Percentiles rank a stretch among this genome's conserved stretches.
Evolutionary conservation across 169 alveolate genomes (phyloP).

Genomic region (Plasmodium vinckei): DNA sequence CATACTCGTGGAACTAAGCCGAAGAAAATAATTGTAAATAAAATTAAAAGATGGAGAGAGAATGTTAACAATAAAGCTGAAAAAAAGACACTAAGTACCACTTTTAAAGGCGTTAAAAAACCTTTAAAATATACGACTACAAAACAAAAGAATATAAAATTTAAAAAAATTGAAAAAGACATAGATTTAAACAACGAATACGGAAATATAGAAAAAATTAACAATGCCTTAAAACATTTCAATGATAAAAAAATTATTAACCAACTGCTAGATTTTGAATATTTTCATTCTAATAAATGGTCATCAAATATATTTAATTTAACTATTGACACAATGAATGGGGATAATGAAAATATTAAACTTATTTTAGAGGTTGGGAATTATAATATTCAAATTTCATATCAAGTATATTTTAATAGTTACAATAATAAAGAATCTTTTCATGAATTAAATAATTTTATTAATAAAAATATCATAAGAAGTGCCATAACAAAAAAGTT

Average conservation of each 20-base stretch:
- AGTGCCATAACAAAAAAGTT: conserved; percentile 21
- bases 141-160: neutral
- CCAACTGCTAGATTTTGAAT: conserved; percentile 69
- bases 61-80: neutral
- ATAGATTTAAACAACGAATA: conserved; percentile 1
- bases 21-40: neutral
- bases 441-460: conserved; percentile 56
- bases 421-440: conserved; percentile 10
- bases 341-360: conserved; percentile 38
- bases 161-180: conserved; percentile 1
- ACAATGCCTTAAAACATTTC: conserved; percentile 48
- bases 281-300: conserved; percentile 72
- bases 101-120: conserved; percentile 12
- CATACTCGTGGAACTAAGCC: neutral
- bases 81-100: neutral
- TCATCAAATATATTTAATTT: conserved; percentile 37
- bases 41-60: neutral
- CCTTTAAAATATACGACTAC: conserved; percentile 6
- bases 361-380: conserved; percentile 49
- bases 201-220: conserved; percentile 12
- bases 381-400: conserved; percentile 30
- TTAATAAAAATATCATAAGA: conserved; percentile 39
- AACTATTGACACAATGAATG: conserved; percentile 70
- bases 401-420: conserved; percentile 36
- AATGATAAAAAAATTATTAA: conserved; percentile 55